These are phyloP conservation scores for Aspergillus unguis DNA, from an alignment of 2,329 filamentous ascomycete species.

Conservation along the genomic window DNA sequence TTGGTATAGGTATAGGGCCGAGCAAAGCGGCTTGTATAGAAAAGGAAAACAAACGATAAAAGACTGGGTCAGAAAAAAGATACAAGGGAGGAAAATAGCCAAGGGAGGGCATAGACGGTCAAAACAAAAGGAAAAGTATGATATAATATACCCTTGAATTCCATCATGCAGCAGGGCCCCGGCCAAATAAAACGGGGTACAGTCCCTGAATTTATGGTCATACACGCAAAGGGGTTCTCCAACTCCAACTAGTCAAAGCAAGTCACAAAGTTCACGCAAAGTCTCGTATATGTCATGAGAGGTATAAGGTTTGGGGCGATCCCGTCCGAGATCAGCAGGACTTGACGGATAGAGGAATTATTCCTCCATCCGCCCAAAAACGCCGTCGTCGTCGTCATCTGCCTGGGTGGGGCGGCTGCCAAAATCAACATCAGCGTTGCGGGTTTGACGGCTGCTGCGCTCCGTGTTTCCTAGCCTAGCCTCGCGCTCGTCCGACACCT, in stretches of 20 bases:
- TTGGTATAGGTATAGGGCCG: conserved; percentile 1
- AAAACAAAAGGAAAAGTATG: conserved; percentile 5
- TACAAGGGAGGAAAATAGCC: conserved; percentile 8
- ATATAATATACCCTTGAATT: conserved; percentile 14
- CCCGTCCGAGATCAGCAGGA: conserved; percentile 1
- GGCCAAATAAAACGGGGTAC: conserved; percentile 5
- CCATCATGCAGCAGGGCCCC: conserved; percentile 12
- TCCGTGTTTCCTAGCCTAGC: conserved; percentile 67
- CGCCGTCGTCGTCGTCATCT: conserved; percentile 90
- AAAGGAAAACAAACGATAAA: conserved; percentile 3
- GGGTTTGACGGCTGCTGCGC: conserved; percentile 32
- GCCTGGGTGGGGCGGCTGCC: conserved; percentile 53
- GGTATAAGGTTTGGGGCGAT: conserved; percentile 19
- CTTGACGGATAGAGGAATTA: conserved; percentile 39
- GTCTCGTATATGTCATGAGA: conserved; percentile 40
- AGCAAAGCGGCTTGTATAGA: conserved; percentile 1
- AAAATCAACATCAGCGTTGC: conserved; percentile 37
- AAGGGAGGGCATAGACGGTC: not conserved
- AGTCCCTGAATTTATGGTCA: conserved; percentile 15
- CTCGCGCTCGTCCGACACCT: conserved; percentile 54
- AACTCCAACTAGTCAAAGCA: conserved; percentile 26
- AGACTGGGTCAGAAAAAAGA: not conserved
- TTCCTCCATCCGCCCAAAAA: conserved; percentile 96
- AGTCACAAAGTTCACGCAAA: conserved; percentile 34
- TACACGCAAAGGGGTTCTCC: conserved; percentile 24